phyloP scores from a whole-genome alignment of 352 stramenopile genomes.

The Phytophthora pistaciae region DNA sequence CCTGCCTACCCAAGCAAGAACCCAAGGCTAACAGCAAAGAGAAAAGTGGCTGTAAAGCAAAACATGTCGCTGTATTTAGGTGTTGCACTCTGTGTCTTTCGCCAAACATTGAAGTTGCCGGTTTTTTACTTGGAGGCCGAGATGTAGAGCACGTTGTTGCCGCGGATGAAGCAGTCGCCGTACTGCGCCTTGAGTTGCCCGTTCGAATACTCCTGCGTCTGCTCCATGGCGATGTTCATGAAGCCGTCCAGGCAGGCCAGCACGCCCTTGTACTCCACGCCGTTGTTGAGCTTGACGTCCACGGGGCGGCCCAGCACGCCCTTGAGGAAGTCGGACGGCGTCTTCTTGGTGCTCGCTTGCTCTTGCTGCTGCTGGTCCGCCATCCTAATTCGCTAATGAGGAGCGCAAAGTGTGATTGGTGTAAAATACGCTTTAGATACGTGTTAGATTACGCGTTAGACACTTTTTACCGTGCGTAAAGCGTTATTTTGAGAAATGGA shows the following conservation, averaged over 20 bases:
- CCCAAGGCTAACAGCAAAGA: too few relatives aligned
- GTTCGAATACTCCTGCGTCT: constrained; percentile 99
- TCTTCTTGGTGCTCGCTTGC: constrained; percentile 74
- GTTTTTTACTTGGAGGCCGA: constrained; percentile 79
- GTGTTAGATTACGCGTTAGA: constrained; percentile 2
- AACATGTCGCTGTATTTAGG: background rate
- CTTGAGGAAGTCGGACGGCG: constrained; percentile 93
- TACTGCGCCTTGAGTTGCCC: constrained; percentile 99
- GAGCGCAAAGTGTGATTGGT: constrained; percentile 21
- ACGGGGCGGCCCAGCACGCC: constrained; percentile 96
- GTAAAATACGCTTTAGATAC: constrained; percentile 1
- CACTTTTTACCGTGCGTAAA: background rate
- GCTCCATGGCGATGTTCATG: constrained; percentile 99
- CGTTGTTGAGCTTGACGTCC: constrained; percentile 99
- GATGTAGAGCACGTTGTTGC: constrained; percentile 98
- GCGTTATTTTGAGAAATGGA: constrained; percentile 40
- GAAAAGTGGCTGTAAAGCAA: background rate
- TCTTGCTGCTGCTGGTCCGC: constrained; percentile 46
- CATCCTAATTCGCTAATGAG: constrained; percentile 27
- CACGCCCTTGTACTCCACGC: constrained; percentile 98
- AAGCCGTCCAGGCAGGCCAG: constrained; percentile 99
- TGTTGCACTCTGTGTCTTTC: background rate
- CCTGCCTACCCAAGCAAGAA: too few relatives aligned
- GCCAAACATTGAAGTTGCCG: background rate
- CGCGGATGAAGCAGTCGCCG: constrained; percentile 99